Percentiles rank a stretch among this genome's conserved stretches.
Conservation (phyloP, 352 stramenopile species). For the Achlya hypogyna region DNA sequence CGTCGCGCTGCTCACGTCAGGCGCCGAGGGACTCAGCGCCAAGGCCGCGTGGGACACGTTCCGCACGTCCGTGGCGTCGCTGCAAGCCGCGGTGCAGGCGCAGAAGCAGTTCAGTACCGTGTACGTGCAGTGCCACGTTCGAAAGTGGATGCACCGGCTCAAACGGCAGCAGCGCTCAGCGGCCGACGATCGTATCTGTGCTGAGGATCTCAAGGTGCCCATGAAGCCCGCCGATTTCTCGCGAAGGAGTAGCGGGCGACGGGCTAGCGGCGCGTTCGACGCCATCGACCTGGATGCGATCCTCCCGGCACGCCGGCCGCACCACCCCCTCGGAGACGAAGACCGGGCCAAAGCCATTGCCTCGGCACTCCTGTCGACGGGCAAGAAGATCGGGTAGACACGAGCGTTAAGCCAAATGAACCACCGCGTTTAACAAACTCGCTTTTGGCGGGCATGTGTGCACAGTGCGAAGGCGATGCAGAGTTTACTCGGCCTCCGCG, state of each 20-base stretch:
- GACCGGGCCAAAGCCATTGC: not conserved
- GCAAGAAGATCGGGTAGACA: not conserved
- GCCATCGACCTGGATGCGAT: not conserved
- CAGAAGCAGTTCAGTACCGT: slow-evolving; percentile 14
- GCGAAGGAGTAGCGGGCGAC: not conserved
- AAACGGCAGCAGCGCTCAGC: not conserved
- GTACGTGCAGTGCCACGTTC: slow-evolving; percentile 19
- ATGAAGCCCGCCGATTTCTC: not conserved
- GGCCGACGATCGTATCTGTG: not conserved
- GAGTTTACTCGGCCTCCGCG: slow-evolving; percentile 94
- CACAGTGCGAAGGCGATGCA: not conserved
- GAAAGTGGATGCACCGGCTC: slow-evolving; percentile 15
- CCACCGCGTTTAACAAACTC: not conserved
- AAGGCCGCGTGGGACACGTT: slow-evolving; percentile 16
- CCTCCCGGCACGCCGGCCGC: not conserved
- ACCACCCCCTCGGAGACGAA: not conserved
- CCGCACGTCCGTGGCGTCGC: slow-evolving; percentile 2
- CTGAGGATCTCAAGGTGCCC: not conserved
- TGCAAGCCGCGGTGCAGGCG: slow-evolving; percentile 11
- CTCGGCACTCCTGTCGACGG: not conserved
- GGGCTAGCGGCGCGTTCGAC: not conserved
- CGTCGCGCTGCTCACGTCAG: slow-evolving; percentile 4
- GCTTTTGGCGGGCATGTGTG: not conserved
- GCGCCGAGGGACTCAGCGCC: not conserved
- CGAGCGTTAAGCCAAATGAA: not conserved